Evolutionary conservation across 495 filamentous ascomycete genomes (phyloP).

Genomic region (Lentithecium fluviatile): DNA sequence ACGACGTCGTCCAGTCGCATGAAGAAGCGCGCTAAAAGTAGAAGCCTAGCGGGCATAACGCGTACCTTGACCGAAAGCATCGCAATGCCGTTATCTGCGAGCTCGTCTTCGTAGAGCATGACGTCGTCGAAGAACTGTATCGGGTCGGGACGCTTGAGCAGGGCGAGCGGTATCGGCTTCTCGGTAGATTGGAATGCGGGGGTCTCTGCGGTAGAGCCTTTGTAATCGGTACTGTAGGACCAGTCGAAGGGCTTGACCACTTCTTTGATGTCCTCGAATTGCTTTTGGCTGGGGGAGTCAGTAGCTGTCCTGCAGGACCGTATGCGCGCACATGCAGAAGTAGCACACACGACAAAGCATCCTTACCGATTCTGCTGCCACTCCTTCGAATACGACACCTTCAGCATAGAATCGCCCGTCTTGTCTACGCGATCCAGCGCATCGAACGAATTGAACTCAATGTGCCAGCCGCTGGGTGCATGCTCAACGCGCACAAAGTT

Average conservation of each 20-base stretch:
- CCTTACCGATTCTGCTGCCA: conserved; percentile 77
- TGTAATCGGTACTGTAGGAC: conserved; percentile 89
- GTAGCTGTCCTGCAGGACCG: conserved; percentile 1
- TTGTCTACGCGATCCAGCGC: conserved; percentile 91
- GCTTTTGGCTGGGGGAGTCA: conserved; percentile 61
- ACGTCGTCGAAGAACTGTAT: conserved; percentile 95
- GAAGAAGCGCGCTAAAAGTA: conserved; percentile 85
- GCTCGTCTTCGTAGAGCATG: conserved; percentile 92
- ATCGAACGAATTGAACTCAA: conserved; percentile 79
- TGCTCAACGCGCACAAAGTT: conserved; percentile 78
- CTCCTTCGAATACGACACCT: conserved; percentile 85
- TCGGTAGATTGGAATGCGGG: conserved; percentile 52
- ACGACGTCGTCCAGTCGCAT: conserved; percentile 89
- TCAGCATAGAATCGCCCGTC: conserved; percentile 82
- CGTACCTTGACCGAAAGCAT: conserved; percentile 83
- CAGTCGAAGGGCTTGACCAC: conserved; percentile 96
- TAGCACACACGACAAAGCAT: neutral
- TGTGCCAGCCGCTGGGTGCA: conserved; percentile 63
- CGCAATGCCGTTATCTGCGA: conserved; percentile 94
- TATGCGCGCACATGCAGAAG: neutral
- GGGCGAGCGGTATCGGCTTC: conserved; percentile 72
- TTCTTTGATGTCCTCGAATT: conserved; percentile 85
- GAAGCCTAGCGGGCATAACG: conserved; percentile 83
- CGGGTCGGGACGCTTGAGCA: conserved; percentile 81
- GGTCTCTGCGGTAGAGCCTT: conserved; percentile 56